A percentile compares a stretch with the other conserved stretches of the same genome.
phyloP scores from a whole-genome alignment of 305 asterid genomes.

The Fraxinus velutina region DNA sequence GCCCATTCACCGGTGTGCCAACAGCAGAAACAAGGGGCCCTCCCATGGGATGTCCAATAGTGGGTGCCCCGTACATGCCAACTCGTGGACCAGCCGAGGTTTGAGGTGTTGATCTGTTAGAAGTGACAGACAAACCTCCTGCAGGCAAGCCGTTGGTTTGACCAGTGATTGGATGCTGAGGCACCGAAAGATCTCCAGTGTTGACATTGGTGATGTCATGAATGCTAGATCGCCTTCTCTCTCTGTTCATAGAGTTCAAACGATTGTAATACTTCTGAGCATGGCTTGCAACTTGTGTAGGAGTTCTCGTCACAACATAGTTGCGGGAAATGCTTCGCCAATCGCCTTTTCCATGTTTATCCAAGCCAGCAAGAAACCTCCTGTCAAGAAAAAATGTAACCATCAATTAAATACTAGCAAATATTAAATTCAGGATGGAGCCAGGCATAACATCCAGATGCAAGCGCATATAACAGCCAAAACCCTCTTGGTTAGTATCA shows the following conservation, averaged over 20 bases:
- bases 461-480: background rate
- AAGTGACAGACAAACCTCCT: conserved; percentile 39
- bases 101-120: conserved; percentile 41
- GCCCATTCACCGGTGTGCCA: conserved; percentile 49
- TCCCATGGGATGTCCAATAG: conserved; percentile 66
- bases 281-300: conserved; percentile 92
- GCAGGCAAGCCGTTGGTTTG: conserved; percentile 43
- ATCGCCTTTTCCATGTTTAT: conserved; percentile 78
- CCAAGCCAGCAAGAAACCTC: conserved; percentile 76
- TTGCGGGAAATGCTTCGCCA: conserved; percentile 86
- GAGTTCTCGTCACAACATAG: conserved; percentile 81
- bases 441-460: background rate
- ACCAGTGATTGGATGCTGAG: conserved; percentile 84
- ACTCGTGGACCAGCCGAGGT: conserved; percentile 35
- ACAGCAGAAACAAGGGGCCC: conserved; percentile 68
- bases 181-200: conserved; percentile 52
- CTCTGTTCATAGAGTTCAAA: conserved; percentile 84
- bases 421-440: background rate
- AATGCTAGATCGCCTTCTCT: conserved; percentile 76
- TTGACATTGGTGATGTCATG: conserved; percentile 77
- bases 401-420: background rate
- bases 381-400: conserved; percentile 30
- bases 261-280: conserved; percentile 87
- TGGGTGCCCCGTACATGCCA: conserved; percentile 46
- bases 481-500: background rate